phyloP scores from a whole-genome alignment of 1,284 basidiomycete genomes.

The Apiotrichum akiyoshidainum region DNA sequence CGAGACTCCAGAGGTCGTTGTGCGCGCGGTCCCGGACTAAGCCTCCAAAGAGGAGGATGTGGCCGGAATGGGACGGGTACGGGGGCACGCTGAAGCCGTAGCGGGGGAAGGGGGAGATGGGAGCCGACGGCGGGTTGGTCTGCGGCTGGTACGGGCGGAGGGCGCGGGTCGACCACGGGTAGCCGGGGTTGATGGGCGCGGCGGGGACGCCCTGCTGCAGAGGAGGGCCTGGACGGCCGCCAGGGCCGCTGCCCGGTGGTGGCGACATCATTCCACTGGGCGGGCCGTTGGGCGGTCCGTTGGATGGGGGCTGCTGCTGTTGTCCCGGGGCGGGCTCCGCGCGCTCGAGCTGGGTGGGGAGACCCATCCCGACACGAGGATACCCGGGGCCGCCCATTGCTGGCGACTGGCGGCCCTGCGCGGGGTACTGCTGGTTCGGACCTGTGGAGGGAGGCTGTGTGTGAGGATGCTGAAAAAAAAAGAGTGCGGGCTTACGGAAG shows the following conservation, averaged over 20 bases:
- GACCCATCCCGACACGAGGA: constrained; percentile 8
- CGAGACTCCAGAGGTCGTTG: constrained; percentile 92
- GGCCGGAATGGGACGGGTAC: constrained; percentile 72
- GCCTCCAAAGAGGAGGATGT: constrained; percentile 95
- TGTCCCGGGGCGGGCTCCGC: background rate
- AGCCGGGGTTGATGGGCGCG: constrained; percentile 16
- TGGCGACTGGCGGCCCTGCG: constrained; percentile 15
- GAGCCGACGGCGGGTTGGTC: constrained; percentile 28
- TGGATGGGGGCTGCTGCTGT: background rate
- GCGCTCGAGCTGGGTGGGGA: constrained; percentile 12
- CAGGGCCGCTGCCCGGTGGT: constrained; percentile 1
- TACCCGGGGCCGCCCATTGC: background rate
- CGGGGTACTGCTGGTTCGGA: background rate
- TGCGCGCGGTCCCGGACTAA: constrained; percentile 86
- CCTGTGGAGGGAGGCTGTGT: background rate
- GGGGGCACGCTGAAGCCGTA: constrained; percentile 96
- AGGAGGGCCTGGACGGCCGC: too few relatives aligned
- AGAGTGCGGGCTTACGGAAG: background rate
- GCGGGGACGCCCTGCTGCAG: background rate
- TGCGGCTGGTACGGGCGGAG: constrained; percentile 20
- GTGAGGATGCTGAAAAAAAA: too few relatives aligned
- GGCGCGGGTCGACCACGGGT: constrained; percentile 28
- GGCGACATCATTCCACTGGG: background rate
- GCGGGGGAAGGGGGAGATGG: constrained; percentile 75
- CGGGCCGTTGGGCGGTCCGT: constrained; percentile 1